Evolutionary conservation across 208 protist species (phyloP).

Genomic region (Wallacemonas collosoma): DNA sequence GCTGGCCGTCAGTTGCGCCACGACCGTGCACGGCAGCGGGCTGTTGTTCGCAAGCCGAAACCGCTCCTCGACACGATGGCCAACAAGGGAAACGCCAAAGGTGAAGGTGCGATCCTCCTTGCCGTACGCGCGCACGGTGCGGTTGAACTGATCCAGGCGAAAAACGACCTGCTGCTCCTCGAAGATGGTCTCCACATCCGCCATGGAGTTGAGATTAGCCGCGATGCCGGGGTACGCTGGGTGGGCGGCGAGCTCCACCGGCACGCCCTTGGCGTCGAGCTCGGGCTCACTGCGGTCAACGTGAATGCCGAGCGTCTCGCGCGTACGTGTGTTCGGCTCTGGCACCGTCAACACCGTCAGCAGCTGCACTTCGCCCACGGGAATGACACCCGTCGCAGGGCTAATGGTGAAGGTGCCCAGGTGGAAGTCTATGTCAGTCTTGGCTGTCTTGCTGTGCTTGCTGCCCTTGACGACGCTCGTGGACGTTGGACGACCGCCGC

Average conservation of each 20-base stretch:
- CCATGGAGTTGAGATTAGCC: conserved; percentile 75
- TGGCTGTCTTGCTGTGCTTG: conserved; percentile 18
- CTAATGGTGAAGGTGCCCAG: conserved; percentile 81
- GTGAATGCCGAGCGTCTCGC: conserved; percentile 89
- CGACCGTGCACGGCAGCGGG: conserved; percentile 90
- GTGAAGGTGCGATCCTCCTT: conserved; percentile 91
- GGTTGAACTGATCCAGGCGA: conserved; percentile 73
- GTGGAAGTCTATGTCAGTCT: conserved; percentile 45
- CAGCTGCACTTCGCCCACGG: conserved; percentile 52
- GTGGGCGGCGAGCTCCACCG: conserved; percentile 93
- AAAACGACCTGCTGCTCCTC: conserved; percentile 96
- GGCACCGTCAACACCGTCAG: conserved; percentile 86
- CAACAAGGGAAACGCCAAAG: conserved; percentile 92
- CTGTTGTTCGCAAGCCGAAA: conserved; percentile 96
- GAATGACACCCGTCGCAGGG: conserved; percentile 67
- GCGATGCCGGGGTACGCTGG: conserved; percentile 93
- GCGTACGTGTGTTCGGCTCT: conserved; percentile 39
- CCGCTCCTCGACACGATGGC: conserved; percentile 82
- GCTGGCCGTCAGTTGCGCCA: conserved; percentile 49
- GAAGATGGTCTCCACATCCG: conserved; percentile 94
- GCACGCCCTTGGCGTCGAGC: conserved; percentile 63
- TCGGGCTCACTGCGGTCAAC: conserved; percentile 89
- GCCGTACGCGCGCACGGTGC: conserved; percentile 78
- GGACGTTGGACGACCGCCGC: neutral
- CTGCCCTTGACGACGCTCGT: conserved; percentile 8